Conservation (phyloP, 805 yeast species). For the Schwanniomyces occidentalis region DNA sequence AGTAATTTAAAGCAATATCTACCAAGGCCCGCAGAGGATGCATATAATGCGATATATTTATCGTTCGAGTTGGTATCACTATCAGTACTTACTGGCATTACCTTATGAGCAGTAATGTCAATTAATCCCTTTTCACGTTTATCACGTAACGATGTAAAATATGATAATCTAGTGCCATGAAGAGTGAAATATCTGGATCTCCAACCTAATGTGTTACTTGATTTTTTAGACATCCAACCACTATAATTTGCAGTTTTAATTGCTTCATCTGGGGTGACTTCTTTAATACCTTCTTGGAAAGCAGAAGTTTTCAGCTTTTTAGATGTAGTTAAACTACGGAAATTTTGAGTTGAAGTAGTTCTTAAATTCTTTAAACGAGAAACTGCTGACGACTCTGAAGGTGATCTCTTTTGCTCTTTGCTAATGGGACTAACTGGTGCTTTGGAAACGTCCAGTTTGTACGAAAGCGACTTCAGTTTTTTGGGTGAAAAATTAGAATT, state of each 20-base stretch:
- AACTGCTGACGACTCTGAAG: conserved; percentile 38
- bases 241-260: conserved; percentile 70
- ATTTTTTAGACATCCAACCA: conserved; percentile 95
- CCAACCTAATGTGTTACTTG: conserved; percentile 85
- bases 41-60: conserved; percentile 80
- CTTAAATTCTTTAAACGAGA: conserved; percentile 53
- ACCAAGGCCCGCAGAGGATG: conserved; percentile 94
- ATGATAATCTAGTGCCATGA: conserved; percentile 91
- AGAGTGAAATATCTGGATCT: conserved; percentile 80
- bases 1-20: conserved; percentile 86
- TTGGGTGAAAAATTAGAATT: conserved; percentile 36
- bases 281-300: conserved; percentile 83
- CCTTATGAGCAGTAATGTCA: conserved; percentile 93
- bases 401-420: conserved; percentile 26
- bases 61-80: conserved; percentile 67
- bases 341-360: conserved; percentile 53
- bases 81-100: conserved; percentile 59
- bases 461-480: conserved; percentile 25
- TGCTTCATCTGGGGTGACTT: conserved; percentile 74
- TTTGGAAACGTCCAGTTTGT: conserved; percentile 11
- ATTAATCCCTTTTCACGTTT: conserved; percentile 86
- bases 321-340: conserved; percentile 44
- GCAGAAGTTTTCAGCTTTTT: conserved; percentile 73
- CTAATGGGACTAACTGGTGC: background rate
- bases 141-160: conserved; percentile 77